phyloP scores from a whole-genome alignment of 768 basidiomycete genomes.

The Kwoniella sp. region DNA sequence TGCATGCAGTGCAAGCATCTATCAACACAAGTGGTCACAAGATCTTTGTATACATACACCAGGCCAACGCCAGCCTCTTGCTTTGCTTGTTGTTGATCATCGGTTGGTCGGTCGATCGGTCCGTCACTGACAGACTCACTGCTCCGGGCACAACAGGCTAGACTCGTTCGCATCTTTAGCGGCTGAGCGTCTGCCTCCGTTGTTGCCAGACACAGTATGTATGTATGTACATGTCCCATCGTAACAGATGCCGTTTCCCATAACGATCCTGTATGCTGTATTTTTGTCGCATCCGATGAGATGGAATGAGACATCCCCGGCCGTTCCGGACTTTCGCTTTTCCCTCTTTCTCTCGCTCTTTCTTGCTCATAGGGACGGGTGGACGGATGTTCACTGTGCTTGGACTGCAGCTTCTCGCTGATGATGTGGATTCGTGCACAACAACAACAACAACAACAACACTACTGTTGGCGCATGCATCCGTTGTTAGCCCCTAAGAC shows the following conservation, averaged over 20 bases:
- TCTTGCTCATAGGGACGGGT: too few relatives aligned
- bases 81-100: background rate
- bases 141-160: too few relatives aligned
- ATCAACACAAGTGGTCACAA: background rate
- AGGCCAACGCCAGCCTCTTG: too few relatives aligned
- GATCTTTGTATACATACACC: too few relatives aligned
- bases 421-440: background rate
- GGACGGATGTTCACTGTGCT: background rate
- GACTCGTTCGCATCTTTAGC: too few relatives aligned
- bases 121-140: background rate
- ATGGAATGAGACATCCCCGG: background rate
- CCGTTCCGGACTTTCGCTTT: background rate
- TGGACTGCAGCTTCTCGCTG: too few relatives aligned
- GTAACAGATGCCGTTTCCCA: too few relatives aligned
- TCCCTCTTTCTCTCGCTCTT: too few relatives aligned
- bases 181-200: too few relatives aligned
- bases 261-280: background rate
- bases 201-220: too few relatives aligned
- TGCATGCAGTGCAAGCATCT: background rate
- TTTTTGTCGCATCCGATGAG: background rate
- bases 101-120: conserved; percentile 2
- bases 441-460: background rate
- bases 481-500: background rate
- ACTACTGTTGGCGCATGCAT: too few relatives aligned
- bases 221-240: too few relatives aligned